Percentiles rank a stretch among this genome's conserved stretches.
phyloP scores from a whole-genome alignment of 148 eudicot genomes.

The Rhododendron griersonianum region DNA sequence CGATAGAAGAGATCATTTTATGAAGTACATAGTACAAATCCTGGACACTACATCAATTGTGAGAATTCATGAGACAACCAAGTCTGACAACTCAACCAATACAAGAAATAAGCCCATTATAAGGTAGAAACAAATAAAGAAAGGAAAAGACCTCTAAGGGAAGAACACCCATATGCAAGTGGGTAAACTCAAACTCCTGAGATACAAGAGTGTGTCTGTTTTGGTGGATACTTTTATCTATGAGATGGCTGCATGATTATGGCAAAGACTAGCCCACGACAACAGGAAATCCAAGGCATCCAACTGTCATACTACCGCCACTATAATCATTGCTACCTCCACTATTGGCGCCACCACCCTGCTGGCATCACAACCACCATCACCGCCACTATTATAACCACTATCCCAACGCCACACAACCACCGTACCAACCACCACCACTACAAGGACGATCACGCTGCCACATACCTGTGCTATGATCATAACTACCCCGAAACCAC shows the following conservation, averaged over 20 bases:
- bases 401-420: background rate
- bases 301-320: background rate
- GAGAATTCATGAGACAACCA: too few relatives aligned
- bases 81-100: too few relatives aligned
- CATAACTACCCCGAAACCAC: background rate
- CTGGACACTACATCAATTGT: too few relatives aligned
- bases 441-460: background rate
- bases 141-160: too few relatives aligned
- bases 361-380: background rate
- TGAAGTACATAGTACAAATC: too few relatives aligned
- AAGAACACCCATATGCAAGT: fast-evolving
- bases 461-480: background rate
- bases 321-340: background rate
- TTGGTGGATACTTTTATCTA: background rate
- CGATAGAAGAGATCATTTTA: too few relatives aligned
- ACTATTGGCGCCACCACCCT: background rate
- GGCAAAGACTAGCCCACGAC: background rate
- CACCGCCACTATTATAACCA: background rate
- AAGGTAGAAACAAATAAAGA: too few relatives aligned
- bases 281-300: background rate
- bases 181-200: too few relatives aligned
- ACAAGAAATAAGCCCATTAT: too few relatives aligned
- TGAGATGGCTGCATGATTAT: background rate
- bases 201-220: background rate
- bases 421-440: background rate